Conservation (phyloP, 2,329 filamentous ascomycete genomes). For the Colletotrichum euphorbiae region DNA sequence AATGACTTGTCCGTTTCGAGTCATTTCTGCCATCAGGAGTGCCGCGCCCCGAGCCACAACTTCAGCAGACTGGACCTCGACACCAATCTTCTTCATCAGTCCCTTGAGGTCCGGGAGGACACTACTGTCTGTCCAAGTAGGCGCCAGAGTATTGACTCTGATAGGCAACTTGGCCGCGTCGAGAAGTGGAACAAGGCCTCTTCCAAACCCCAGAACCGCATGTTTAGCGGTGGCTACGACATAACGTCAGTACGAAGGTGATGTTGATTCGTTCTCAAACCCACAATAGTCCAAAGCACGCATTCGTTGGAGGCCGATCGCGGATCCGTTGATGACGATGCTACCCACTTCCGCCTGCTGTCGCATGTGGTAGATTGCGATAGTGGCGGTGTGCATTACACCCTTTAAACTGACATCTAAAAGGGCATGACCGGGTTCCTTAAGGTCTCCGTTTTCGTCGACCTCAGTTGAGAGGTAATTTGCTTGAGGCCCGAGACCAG, state of each 20-base stretch:
- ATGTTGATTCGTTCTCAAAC: background rate
- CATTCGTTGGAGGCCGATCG: slow-evolving; percentile 62
- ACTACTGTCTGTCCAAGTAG: slow-evolving; percentile 45
- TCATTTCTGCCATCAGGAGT: slow-evolving; percentile 60
- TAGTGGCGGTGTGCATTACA: slow-evolving; percentile 60
- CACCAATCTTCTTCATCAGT: slow-evolving; percentile 52
- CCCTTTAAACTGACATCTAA: slow-evolving; percentile 64
- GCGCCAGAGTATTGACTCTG: slow-evolving; percentile 60
- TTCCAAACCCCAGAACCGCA: slow-evolving; percentile 64
- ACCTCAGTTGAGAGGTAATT: slow-evolving; percentile 60
- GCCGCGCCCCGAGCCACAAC: slow-evolving; percentile 62
- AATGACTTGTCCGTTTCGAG: slow-evolving; percentile 63
- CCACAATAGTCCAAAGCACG: slow-evolving; percentile 63
- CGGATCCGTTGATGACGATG: slow-evolving; percentile 65
- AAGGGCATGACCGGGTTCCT: slow-evolving; percentile 55
- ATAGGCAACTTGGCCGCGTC: slow-evolving; percentile 55
- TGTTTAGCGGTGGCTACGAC: slow-evolving; percentile 62
- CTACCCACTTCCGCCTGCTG: slow-evolving; percentile 60
- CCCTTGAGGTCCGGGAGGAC: slow-evolving; percentile 55
- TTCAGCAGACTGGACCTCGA: slow-evolving; percentile 57
- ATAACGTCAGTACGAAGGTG: background rate
- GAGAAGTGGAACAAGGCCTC: slow-evolving; percentile 57
- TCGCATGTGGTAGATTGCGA: slow-evolving; percentile 64
- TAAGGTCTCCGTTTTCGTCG: slow-evolving; percentile 61
- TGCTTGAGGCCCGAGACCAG: slow-evolving; percentile 61